Base-by-base conservation (phyloP, 495 filamentous ascomycete species). In the Neurospora pannonica region DNA sequence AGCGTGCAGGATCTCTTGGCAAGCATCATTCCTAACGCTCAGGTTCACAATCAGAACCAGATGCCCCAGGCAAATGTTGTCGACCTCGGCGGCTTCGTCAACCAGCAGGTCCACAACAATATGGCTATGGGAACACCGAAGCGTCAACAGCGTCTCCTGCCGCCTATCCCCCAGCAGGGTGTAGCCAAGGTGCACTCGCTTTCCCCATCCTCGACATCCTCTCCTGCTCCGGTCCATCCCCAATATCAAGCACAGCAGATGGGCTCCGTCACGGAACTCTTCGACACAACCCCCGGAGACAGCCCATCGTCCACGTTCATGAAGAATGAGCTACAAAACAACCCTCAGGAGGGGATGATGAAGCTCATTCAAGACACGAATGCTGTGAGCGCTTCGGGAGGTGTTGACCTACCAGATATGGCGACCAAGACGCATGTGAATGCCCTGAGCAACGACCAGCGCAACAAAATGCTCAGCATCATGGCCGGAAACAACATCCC, bases 351-450 rank as follows among this genome's bases (percentile, higher is more conserved):
- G 42, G 91, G 93, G 74, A 97, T 97, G 84, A 92, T 97, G 89
- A 93, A 91, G 75, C 88, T 95, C 71, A 95, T 97, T 77, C 90
- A 94, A 70, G 91, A 91, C 76, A 88, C 91, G 72, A 95, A 94
- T 79, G 91, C 92, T 43, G 85, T 86, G 46, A 83, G 85, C 73
- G 82, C 76, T 71, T 74, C 82, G 7, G 80, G 82, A 5, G 81
- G 79, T 31, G 85, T 91, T 76, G 91, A 97, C 77, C 92, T 97
- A 72, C 89, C 92, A 7, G 88, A 93, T 71, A 89, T 94, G 31
- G 89, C 96, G n/a, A 91, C 78, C 84, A 95, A 85, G 88, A 89
- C 75, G 80, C 87, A 76, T 81, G 86, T 88, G 4, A 67, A 67
- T 34, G 91, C 91, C 36, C 87, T 97, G 36, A 95, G 91, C 28